Base-by-base conservation (phyloP, 371 early-diverging fungal genomes). In the Apophysomyces elegans region DNA sequence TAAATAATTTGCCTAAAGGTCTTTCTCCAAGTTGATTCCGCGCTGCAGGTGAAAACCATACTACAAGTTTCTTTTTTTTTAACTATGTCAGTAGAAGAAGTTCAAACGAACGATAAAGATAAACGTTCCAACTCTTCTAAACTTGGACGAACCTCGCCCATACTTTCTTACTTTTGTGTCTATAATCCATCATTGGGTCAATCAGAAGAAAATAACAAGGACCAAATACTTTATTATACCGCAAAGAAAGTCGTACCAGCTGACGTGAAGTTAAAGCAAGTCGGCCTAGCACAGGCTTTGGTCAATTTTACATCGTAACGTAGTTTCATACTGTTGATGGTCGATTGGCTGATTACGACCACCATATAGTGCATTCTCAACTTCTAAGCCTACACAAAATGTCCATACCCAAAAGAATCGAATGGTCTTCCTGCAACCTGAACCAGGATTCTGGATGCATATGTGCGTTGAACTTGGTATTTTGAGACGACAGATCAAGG, bases 251-350 rank as follows among this genome's bases (percentile, higher is more conserved):
- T 84, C 3, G 90, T 91, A 7, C 88, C 92, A 18, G 77, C 91
- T 68, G 93, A 93, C 73, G 89, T 88, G 56, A 89, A 91, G 76
- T 84, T 93, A 75, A 85, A 92, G 37, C 93, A 93, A 67, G 86
- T 94, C 37, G 95, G 95, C 5, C 74, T 94, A 37, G 92, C 92
- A 7, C 90, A 92, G 62, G 94, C 92, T 0, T 73, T 94, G 14
- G 89, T 92, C 38, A 88, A 91, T 63, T 93, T 93, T 75, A 87
- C 91, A 43, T 77, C 77, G 93, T 91, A 83, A 47, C 9, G 54
- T 50, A 50, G 54, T 35, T 8, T 77, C 21, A 37, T 21, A 37
- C 7, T 7, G 35, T 59, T 43, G 37, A 64, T 16, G n/a, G 14
- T 16, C 11, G 37, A 11, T 50, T 9, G n/a, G 21, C 16, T 50